Base-by-base conservation (phyloP, 345 rosid species). In the Citrus inodora region DNA sequence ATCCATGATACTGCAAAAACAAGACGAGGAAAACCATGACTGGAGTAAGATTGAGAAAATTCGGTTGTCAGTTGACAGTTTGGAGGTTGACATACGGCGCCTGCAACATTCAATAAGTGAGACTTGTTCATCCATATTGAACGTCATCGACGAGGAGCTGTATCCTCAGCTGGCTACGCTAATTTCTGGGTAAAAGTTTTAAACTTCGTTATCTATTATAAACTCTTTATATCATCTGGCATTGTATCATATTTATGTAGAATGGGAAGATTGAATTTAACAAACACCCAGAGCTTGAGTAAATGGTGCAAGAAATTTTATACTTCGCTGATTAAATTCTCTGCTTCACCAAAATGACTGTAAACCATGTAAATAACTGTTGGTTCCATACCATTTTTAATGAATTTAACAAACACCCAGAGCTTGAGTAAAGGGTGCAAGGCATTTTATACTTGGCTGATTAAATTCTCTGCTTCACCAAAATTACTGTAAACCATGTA, bases 91-190 rank as follows among this genome's bases (percentile, higher is more conserved):
- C 67, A 67, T 92, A 65, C 80, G 78, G 33, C 64, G 25, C 58
- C 88, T 92, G 73, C 94, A 90, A 73, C 79, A 84, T 25, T 91
- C 98, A 65, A 91, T 95, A 79, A 82, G 86, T 83, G 62, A 67
- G 46, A 86, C 88, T 40, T 83, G 89, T 84, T 89, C 91, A 46
- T 82, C 79, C 56, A 82, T 93, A 79, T 60, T 86, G 85, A 81
- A 73, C 67, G 83, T 90, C 56, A 88, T 95, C 76, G 90, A 92
- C 37, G 86, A 82, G 76, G 99, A 95, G 87, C 91, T 95, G 74
- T 83, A 93, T 80, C 99, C 98, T 40, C 99, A 95, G 83, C 88
- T 95, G 74, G 84, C 89, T 66, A 75, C 92, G 46, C 80, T 95
- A 82, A 88, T 87, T 84, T 86, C 96, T 0, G 98, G 98, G 99